Evolutionary conservation across 495 filamentous ascomycete species (phyloP), one percentile per base, ranked within the genome.

Genomic region (Cairneyella variabilis): DNA sequence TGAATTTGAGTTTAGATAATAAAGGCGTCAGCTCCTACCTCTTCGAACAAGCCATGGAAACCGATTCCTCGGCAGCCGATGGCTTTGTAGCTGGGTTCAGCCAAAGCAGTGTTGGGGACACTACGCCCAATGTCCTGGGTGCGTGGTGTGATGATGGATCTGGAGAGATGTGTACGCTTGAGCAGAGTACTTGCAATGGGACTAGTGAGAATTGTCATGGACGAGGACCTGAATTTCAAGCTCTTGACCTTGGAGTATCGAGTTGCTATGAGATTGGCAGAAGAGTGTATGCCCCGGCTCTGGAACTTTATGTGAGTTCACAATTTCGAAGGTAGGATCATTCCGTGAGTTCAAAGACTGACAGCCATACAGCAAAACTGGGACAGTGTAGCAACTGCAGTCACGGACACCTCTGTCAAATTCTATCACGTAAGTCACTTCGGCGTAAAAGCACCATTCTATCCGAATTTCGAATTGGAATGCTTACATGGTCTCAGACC

Each of bases 91-190:
- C 93, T 7, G 93, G 88, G 0, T 98, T 98, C 65, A 91, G 89
- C 2, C 91, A 97, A 67, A 83, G 90, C 3, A 98, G 90, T 61
- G 91, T 96, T 41, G 93, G 93, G 17, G 93, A 98, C 60, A 95
- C 90, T 1, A 85, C 83, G 9, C 93, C 93, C 16, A 98, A 98
- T 61, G 77, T 89, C 7, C 71, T 88, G 0, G 93, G 93, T 6
- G 84, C 86, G n/a, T 89, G 77, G 72, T 90, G 86, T 56, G 85
- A 90, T 52, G 86, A 89, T 63, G 83, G 84, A 3, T 83, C 85
- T 14, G 79, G 77, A n/a, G 63, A 80, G 53, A 67, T 73, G 64
- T 89, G 86, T 53, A 75, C 74, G 23, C 84, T 85, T 43, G 70
- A 83, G 48, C 85, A 87, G 43, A 90, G 85, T 58, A 90, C 90